These are phyloP conservation scores for Aspergillus sp. DNA, from an alignment of 2,329 filamentous ascomycete species.

Conservation along the genomic window DNA sequence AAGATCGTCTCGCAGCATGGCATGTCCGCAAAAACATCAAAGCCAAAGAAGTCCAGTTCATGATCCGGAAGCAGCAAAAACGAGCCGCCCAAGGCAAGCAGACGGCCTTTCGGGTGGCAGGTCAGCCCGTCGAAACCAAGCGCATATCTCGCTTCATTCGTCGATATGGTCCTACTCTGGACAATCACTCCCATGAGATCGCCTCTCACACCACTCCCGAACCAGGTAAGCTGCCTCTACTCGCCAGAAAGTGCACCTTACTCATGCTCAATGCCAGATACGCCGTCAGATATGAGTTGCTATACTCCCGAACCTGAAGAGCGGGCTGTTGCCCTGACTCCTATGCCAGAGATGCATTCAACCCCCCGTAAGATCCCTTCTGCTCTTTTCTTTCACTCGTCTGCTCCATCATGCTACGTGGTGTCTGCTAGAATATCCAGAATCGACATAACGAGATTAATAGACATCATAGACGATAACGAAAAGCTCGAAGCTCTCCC, in stretches of 20 bases:
- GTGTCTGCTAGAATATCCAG: neutral
- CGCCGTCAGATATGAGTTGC: conserved; percentile 34
- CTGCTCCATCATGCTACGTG: conserved; percentile 4
- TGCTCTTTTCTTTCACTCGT: conserved; percentile 4
- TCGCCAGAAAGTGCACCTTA: neutral
- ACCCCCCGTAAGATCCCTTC: conserved; percentile 18
- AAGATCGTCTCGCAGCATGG: conserved; percentile 33
- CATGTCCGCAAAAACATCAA: conserved; percentile 36
- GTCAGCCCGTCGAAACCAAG: conserved; percentile 29
- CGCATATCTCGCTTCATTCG: conserved; percentile 30
- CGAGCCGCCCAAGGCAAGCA: conserved; percentile 33
- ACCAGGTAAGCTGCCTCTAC: conserved; percentile 19
- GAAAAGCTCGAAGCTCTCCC: conserved; percentile 18
- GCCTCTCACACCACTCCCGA: conserved; percentile 24
- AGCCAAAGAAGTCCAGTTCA: conserved; percentile 31
- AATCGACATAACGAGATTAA: neutral
- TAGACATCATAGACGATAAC: conserved; percentile 13
- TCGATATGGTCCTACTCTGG: conserved; percentile 25
- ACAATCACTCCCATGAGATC: conserved; percentile 12
- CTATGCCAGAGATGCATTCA: conserved; percentile 22
- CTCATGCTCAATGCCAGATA: conserved; percentile 16
- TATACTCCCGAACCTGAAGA: conserved; percentile 32
- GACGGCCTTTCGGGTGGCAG: conserved; percentile 30
- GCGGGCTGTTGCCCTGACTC: conserved; percentile 21
- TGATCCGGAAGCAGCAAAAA: conserved; percentile 34